These are phyloP conservation scores for Aspergillus nomiae DNA, from an alignment of 2,329 filamentous ascomycete species.

Conservation along the genomic window DNA sequence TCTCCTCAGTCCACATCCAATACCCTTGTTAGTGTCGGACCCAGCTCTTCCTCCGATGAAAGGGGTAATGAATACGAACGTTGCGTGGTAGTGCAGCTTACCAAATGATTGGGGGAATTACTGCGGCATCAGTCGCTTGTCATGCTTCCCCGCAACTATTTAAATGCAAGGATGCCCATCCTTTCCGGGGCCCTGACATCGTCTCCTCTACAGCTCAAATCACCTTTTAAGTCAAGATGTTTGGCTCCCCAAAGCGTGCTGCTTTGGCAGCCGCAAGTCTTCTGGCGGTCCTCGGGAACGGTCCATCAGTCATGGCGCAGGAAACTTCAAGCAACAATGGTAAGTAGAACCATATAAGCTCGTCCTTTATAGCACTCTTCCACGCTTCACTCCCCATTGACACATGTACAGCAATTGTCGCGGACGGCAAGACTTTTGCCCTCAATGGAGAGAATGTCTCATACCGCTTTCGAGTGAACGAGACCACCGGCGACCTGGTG, in stretches of 20 bases:
- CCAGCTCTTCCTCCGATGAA: background rate
- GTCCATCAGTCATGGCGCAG: background rate
- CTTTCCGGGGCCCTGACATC: background rate
- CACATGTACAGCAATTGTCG: constrained; percentile 47
- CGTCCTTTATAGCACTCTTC: background rate
- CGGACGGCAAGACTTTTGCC: constrained; percentile 59
- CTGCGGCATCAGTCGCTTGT: background rate
- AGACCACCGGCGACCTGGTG: constrained; percentile 57
- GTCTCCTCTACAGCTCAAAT: background rate
- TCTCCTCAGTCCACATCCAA: background rate
- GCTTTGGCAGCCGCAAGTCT: constrained; percentile 1
- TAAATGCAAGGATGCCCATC: constrained; percentile 3
- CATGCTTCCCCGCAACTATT: background rate
- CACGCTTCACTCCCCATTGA: background rate
- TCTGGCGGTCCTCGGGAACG: background rate
- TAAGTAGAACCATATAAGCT: background rate
- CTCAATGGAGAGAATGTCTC: constrained; percentile 60
- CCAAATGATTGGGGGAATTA: background rate
- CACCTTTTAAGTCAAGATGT: background rate
- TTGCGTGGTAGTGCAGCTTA: background rate
- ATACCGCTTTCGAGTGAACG: constrained; percentile 66
- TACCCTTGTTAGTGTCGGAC: background rate
- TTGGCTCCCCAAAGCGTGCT: background rate
- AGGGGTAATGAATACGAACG: background rate
- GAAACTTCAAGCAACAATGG: background rate